phyloP scores from a whole-genome alignment of 2,329 filamentous ascomycete species.

The Dryadomyces quercus-mongolicae region DNA sequence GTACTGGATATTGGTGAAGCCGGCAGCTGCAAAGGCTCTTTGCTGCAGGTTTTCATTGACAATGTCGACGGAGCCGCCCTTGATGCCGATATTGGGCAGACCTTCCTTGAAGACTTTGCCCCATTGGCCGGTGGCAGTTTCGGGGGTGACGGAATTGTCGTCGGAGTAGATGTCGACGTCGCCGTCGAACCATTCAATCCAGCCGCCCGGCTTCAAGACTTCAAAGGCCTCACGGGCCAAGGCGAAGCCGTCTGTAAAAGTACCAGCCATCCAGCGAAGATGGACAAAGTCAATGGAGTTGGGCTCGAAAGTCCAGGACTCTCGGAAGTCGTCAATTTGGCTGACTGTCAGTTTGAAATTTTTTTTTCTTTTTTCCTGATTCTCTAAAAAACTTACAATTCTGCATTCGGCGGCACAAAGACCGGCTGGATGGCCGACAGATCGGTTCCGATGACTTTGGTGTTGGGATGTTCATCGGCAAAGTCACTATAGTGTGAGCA shows the following conservation, averaged over 20 bases:
- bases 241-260: background rate
- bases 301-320: background rate
- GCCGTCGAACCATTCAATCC: background rate
- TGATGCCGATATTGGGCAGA: background rate
- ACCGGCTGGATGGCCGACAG: background rate
- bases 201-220: background rate
- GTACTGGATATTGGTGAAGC: slow-evolving; percentile 34
- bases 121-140: background rate
- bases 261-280: background rate
- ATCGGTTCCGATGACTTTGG: background rate
- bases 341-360: background rate
- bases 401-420: background rate
- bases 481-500: background rate
- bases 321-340: background rate
- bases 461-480: background rate
- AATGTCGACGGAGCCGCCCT: background rate
- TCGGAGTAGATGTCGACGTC: background rate
- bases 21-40: slow-evolving; percentile 38
- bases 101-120: background rate
- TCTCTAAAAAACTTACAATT: background rate
- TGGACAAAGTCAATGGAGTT: background rate
- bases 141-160: background rate
- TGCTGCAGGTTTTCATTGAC: slow-evolving; percentile 38
- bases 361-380: background rate
- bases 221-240: background rate